These are phyloP conservation scores for Myxozyma mucilagina DNA, from an alignment of 805 yeast genomes.

Conservation along the genomic window DNA sequence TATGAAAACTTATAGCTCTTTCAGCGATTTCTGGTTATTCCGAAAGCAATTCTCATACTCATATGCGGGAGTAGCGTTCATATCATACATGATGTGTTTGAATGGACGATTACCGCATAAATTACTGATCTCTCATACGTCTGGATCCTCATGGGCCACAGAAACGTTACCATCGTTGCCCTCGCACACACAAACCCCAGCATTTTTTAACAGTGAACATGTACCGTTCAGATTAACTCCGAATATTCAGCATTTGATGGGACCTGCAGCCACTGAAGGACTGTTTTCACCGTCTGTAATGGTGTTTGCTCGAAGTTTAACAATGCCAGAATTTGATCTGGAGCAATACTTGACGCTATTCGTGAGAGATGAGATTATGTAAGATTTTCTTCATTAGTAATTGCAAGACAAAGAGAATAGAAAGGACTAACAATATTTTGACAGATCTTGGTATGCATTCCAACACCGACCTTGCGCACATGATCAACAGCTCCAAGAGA, in stretches of 20 bases:
- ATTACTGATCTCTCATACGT: conserved; percentile 73
- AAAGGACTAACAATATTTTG: background rate
- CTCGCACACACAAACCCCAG: conserved; percentile 63
- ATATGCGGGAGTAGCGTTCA: conserved; percentile 88
- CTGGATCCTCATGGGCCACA: conserved; percentile 89
- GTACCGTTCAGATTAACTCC: conserved; percentile 98
- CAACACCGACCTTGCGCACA: conserved; percentile 76
- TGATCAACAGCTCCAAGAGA: conserved; percentile 79
- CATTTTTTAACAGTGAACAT: conserved; percentile 85
- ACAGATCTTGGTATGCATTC: conserved; percentile 80
- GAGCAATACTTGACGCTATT: conserved; percentile 90
- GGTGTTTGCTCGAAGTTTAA: conserved; percentile 80
- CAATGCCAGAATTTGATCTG: conserved; percentile 89
- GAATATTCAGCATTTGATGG: conserved; percentile 88
- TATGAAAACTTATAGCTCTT: conserved; percentile 64
- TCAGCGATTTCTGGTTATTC: conserved; percentile 96
- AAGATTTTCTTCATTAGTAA: background rate
- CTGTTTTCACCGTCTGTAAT: conserved; percentile 80
- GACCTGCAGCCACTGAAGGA: conserved; percentile 93
- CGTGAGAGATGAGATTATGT: conserved; percentile 88
- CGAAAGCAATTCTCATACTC: conserved; percentile 92
- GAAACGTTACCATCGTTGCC: conserved; percentile 82
- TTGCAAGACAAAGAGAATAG: background rate
- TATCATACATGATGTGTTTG: conserved; percentile 92
- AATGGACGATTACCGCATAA: conserved; percentile 92